Percentiles rank a stretch among this genome's conserved stretches.
Evolutionary conservation across 2,329 filamentous ascomycete species (phyloP).

Genomic region (Delphinella strobiligena): DNA sequence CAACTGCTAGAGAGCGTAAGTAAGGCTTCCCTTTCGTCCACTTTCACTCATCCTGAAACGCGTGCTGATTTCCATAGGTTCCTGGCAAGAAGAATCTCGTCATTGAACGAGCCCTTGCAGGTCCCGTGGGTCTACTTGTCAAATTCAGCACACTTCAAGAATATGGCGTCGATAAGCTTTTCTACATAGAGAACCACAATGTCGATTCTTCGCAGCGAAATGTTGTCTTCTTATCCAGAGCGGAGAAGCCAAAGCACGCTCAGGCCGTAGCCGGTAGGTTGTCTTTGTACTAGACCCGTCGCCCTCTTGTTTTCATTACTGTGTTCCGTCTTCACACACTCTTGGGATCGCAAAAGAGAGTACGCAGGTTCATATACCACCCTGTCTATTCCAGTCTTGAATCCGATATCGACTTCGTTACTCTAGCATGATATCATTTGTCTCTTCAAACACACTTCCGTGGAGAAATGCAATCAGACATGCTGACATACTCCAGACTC

Average conservation of each 20-base stretch:
- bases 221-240: slow-evolving; percentile 83
- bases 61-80: slow-evolving; percentile 47
- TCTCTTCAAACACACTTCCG: slow-evolving; percentile 4
- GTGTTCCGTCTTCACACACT: slow-evolving; percentile 2
- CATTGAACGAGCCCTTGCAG: slow-evolving; percentile 80
- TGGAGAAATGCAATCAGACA: slow-evolving; percentile 17
- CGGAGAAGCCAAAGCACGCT: slow-evolving; percentile 75
- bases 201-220: slow-evolving; percentile 90
- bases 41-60: background rate
- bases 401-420: slow-evolving; percentile 19
- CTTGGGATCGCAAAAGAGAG: slow-evolving; percentile 50
- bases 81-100: slow-evolving; percentile 98
- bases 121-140: slow-evolving; percentile 79
- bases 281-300: slow-evolving; percentile 6
- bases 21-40: slow-evolving; percentile 27
- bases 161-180: slow-evolving; percentile 95
- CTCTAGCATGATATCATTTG: slow-evolving; percentile 13
- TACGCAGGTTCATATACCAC: slow-evolving; percentile 40
- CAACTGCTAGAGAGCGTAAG: slow-evolving; percentile 90
- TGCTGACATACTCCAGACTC: slow-evolving; percentile 36
- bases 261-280: slow-evolving; percentile 72
- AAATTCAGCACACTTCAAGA: slow-evolving; percentile 94
- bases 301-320: slow-evolving; percentile 5
- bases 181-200: slow-evolving; percentile 92
- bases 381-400: slow-evolving; percentile 38